Percentiles rank a stretch among this genome's conserved stretches.
Conservation (phyloP, 371 early-diverging fungal genomes). For the Dichotomocladium elegans region DNA sequence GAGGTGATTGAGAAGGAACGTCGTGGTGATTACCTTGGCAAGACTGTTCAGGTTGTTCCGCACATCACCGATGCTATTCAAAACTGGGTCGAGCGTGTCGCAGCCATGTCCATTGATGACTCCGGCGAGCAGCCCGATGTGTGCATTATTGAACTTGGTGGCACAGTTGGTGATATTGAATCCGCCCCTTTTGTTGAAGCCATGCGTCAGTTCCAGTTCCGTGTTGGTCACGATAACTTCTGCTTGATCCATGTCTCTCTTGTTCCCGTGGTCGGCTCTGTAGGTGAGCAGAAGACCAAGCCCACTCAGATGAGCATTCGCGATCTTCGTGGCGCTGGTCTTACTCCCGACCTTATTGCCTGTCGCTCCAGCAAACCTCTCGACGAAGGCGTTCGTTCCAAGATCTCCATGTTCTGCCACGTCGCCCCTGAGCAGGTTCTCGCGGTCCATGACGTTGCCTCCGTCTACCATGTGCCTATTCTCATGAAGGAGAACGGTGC, state of each 20-base stretch:
- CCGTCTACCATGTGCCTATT: constrained; percentile 96
- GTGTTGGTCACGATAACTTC: constrained; percentile 97
- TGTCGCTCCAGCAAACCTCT: constrained; percentile 88
- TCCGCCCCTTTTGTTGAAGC: constrained; percentile 98
- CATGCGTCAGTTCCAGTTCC: constrained; percentile 98
- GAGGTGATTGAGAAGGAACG: constrained; percentile 93
- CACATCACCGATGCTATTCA: constrained; percentile 98
- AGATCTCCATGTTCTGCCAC: constrained; percentile 98
- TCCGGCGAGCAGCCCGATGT: constrained; percentile 91
- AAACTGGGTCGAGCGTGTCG: constrained; percentile 95
- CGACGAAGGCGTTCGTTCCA: constrained; percentile 77
- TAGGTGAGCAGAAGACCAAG: constrained; percentile 99
- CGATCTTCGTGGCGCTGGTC: constrained; percentile 93
- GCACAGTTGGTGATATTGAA: constrained; percentile 99
- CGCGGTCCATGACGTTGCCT: constrained; percentile 93
- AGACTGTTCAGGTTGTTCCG: constrained; percentile 98
- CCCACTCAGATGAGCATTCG: constrained; percentile 96
- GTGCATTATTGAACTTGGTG: constrained; percentile 99
- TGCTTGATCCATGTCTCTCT: constrained; percentile 96
- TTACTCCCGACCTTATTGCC: constrained; percentile 97
- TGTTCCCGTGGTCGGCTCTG: constrained; percentile 95
- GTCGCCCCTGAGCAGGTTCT: constrained; percentile 87
- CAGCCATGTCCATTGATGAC: constrained; percentile 80
- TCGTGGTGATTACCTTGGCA: constrained; percentile 96
- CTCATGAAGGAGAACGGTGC: constrained; percentile 86